Evolutionary conservation across 75 land plant genomes (phyloP), one percentile per base, ranked within the genome.

Genomic region (Cunninghamia lanceolata): DNA sequence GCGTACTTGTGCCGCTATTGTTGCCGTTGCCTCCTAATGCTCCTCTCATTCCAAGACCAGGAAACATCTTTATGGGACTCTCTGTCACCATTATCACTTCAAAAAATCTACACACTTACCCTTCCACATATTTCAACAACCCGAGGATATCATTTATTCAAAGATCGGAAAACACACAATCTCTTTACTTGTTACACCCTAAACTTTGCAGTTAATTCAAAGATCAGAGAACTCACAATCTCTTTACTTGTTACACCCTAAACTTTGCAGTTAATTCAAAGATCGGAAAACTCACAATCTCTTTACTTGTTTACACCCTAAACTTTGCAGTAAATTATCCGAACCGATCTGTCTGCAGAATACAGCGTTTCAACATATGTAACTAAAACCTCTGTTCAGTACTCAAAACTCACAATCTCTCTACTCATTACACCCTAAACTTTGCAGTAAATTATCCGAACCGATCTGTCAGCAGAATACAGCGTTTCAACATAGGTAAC

Each of bases 21-120:
- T 79, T 88, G 34, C 79, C 54, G 32, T 86, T 86, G 77, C 75
- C 71, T 3, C 63, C 63, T 36, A 83, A 54, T 7, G 42, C 3
- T 47, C 91, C 88, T 40, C 90, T 82, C 91, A 93, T 86, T 38
- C 92, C 92, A 71, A 88, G 83, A 4, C 92, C 94, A 25, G 94
- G 83, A 36, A 91, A 74, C 93, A 93, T 91, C 76, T 86, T 84
- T 35, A 94, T 32, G 8, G 93, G 90, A 77, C 92, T 90, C 87
- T 91, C 92, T 47, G 92, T 91, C 84, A 88, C 89, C 92, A 91
- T 91, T 11, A 34, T 54, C 9, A 73, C 75, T 8, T 1, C 70
- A 9, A 25, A 45, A 45, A 43, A 28, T 80, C 50, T 80, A 80
- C 50, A 80, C 50, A 43, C 46, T 45, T 13, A 34, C 5, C 15